Evolutionary conservation across 176 grass and related monocot genomes (phyloP).

Genomic region (Melocanna baccifera): DNA sequence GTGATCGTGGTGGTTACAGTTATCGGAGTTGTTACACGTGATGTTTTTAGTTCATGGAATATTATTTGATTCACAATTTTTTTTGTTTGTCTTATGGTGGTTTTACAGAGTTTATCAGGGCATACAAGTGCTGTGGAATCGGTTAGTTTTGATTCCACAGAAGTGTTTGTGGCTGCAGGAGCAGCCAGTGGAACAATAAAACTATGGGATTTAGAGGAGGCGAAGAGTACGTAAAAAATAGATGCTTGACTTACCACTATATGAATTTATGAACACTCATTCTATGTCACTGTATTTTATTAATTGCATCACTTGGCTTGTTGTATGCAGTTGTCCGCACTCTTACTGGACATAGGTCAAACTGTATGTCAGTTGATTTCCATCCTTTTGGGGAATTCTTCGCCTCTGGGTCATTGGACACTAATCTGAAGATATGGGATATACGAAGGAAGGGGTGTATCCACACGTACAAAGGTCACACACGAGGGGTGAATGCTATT

Average conservation of each 20-base stretch:
- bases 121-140: constrained; percentile 94
- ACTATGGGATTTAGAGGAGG: constrained; percentile 89
- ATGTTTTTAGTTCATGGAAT: neutral
- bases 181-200: constrained; percentile 95
- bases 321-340: constrained; percentile 75
- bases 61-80: constrained; percentile 4
- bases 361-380: constrained; percentile 92
- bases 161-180: constrained; percentile 90
- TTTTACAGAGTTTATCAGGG: constrained; percentile 77
- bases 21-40: neutral
- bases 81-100: neutral
- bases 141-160: constrained; percentile 80
- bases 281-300: neutral
- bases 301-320: constrained; percentile 14
- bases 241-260: constrained; percentile 1
- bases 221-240: constrained; percentile 64
- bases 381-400: constrained; percentile 98
- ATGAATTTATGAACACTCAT: neutral
- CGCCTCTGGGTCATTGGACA: constrained; percentile 90
- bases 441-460: constrained; percentile 94
- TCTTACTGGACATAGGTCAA: constrained; percentile 86
- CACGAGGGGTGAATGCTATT: constrained; percentile 86
- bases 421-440: constrained; percentile 98
- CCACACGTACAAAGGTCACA: constrained; percentile 96
- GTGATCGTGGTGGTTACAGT: neutral